These are phyloP conservation scores for Petunia hybrid DNA, from an alignment of 305 asterid genomes.

Conservation along the genomic window DNA sequence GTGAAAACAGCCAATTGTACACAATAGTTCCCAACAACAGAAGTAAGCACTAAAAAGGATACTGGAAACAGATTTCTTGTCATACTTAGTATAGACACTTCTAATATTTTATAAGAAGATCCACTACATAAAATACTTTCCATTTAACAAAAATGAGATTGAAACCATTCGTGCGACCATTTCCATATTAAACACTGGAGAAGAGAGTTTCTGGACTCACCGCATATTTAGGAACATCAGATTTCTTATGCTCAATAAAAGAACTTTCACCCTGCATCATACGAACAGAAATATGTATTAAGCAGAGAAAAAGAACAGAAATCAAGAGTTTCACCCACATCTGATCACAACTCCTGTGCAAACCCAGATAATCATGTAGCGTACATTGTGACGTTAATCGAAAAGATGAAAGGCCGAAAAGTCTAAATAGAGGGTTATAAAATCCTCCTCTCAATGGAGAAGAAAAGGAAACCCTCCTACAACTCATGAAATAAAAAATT, in stretches of 20 bases:
- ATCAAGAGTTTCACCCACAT: not conserved
- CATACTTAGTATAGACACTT: slow-evolving; percentile 15
- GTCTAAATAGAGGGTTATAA: slow-evolving; percentile 6
- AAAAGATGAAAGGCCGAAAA: slow-evolving; percentile 25
- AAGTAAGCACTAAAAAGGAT: not conserved
- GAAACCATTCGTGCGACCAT: not conserved
- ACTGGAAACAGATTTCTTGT: not conserved
- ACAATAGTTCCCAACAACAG: not conserved
- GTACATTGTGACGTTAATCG: not conserved
- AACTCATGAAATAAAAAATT: slow-evolving; percentile 19
- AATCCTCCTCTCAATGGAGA: not conserved
- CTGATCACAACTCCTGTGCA: not conserved
- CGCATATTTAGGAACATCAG: slow-evolving; percentile 78
- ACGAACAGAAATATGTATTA: slow-evolving; percentile 17
- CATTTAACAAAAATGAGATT: not conserved
- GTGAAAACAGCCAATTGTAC: slow-evolving; percentile 14
- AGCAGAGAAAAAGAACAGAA: slow-evolving; percentile 3
- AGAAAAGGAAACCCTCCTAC: not conserved
- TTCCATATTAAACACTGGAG: not conserved
- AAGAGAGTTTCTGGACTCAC: slow-evolving; percentile 56
- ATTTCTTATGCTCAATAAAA: slow-evolving; percentile 42
- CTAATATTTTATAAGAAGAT: not conserved
- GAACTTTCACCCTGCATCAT: slow-evolving; percentile 33
- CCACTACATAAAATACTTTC: slow-evolving; percentile 2
- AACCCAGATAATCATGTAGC: not conserved